Evolutionary conservation across 1,139 yeast species (phyloP), one percentile per base, ranked within the genome.

Genomic region (Magnusiomyces ingens): DNA sequence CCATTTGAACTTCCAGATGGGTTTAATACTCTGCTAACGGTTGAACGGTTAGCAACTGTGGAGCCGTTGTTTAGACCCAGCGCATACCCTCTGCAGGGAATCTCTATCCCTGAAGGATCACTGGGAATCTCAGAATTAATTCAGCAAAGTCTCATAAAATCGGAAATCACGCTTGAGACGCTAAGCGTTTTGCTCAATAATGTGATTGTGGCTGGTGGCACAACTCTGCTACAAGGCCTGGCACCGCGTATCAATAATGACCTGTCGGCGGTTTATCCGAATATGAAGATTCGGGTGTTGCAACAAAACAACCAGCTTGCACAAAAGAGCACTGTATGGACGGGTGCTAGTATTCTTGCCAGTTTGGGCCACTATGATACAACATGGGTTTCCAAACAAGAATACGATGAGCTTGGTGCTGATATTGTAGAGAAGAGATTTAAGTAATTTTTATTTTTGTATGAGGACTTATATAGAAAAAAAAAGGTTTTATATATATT

Each of bases 301-400:
- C 50, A 52, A n/a, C 52, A 50, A 46, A 65, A 65, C 56, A 59
- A 59, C 51, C 72, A 86, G 0, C 75, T 78, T 48, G 97, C 90
- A 66, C 79, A 96, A 64, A 81, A 83, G 60, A 85, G 81, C 66
- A 91, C 93, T 59, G 79, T 90, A 35, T 93, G 99, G 98, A 79
- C 93, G 47, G 99, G 99, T 48, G 99, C 97, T 2, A 84, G 95
- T 61, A 91, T 93, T 35, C 74, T 93, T 57, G 85, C 96, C 2
- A 86, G 96, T 56, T 75, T 93, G 65, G 98, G 97, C 41, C 89
- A 96, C 18, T 93, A 89, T 75, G 98, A 93, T 67, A 97, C 91
- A 69, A 75, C 87, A 73, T 93, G 99, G 98, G 95, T 91, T 32
- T 86, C 94, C 48, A 86, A 84, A 69, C 83, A 82, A 62, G 99